phyloP scores from a whole-genome alignment of 306 rosid genomes.

The Biancaea sappan region DNA sequence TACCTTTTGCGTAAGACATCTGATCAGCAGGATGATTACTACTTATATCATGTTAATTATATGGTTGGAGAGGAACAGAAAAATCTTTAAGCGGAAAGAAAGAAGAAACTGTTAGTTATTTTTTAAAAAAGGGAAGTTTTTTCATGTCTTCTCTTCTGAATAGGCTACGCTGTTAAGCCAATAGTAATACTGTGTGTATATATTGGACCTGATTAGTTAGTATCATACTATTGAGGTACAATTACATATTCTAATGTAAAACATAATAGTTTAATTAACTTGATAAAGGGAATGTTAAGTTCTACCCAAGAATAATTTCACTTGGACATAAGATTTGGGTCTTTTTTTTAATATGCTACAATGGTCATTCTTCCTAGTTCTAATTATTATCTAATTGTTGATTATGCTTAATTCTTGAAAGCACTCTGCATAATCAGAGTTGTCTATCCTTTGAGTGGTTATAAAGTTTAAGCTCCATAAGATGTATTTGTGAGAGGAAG shows the following conservation, averaged over 20 bases:
- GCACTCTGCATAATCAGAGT: conserved; percentile 2
- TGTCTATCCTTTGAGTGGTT: neutral
- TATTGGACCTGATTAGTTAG: neutral
- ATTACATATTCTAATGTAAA: neutral
- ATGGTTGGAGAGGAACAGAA: neutral
- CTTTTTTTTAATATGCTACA: neutral
- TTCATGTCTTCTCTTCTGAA: neutral
- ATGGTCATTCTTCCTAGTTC: neutral
- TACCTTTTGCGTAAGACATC: neutral
- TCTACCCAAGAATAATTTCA: neutral
- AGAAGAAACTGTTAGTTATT: neutral
- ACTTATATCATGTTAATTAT: neutral
- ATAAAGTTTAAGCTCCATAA: neutral
- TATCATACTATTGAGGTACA: neutral
- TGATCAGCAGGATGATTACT: neutral
- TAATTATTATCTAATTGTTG: conserved; percentile 8
- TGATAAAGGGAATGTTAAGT: neutral
- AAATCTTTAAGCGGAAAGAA: neutral
- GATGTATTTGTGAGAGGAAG: neutral
- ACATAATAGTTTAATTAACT: neutral
- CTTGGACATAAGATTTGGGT: neutral
- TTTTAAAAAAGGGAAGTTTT: too few relatives aligned
- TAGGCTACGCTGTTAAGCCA: neutral
- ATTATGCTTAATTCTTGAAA: conserved; percentile 13
- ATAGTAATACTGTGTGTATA: neutral